Evolutionary conservation across 768 basidiomycete genomes (phyloP), one percentile per base, ranked within the genome.

Genomic region (Chiua virens): DNA sequence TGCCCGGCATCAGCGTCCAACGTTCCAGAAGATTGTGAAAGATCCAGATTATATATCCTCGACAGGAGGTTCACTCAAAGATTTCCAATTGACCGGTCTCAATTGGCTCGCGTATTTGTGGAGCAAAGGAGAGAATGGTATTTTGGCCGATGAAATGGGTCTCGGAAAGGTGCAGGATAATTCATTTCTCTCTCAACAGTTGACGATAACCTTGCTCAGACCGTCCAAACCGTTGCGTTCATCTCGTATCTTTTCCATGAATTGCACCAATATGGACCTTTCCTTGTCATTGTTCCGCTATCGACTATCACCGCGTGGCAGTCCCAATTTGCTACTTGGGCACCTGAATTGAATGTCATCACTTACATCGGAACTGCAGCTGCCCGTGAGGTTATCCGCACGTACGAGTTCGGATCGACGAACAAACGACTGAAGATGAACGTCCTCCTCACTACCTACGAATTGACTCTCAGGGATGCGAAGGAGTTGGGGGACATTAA

Each of bases 251-350:
- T 99, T 42, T 97, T 89, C 76, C 92, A 98, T 67, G 81, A 89
- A 59, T 74, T 87, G 72, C 81, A 89, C 45, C 96, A 98, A 68
- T 98, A 90, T 68, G 97, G 97, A 0, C 97, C 97, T 7, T 97
- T 94, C 79, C 79, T 98, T 47, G 92, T 98, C 60, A 95, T 99
- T 60, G 97, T 99, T 21, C 97, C 97, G 5, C 79, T 98, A 8
- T 98, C 96, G 8, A 99, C 97, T 8, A 94, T 98, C 61, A 92
- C 95, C 3, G 96, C 97, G 13, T 99, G 97, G 97, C 94, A 98
- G 72, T 83, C 81, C 44, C 95, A 98, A 67, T 97, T 99, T 69
- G 81, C 82, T 37, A 78, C 84, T 15, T 99, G 97, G 97, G 92
- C 95, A 5, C 97, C 97, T 11, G 95, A 93, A 53, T 76, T 98